phyloP scores from a whole-genome alignment of 2,329 filamentous ascomycete species.

The Sarocladium kiliense region DNA sequence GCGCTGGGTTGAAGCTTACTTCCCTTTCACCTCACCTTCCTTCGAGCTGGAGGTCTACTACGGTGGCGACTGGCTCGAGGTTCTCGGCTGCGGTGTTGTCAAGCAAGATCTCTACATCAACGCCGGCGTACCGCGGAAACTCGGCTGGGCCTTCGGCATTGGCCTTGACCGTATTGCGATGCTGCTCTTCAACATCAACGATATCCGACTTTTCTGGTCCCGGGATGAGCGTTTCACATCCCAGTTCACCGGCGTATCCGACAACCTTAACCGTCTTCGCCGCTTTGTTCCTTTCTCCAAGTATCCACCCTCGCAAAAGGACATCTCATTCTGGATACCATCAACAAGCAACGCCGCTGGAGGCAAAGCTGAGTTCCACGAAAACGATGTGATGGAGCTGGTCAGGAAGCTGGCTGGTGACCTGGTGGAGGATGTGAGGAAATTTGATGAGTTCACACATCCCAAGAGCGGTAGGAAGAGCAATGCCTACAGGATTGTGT shows the following conservation, averaged over 20 bases:
- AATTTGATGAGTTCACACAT: slow-evolving; percentile 84
- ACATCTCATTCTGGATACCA: slow-evolving; percentile 87
- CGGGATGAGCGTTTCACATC: slow-evolving; percentile 75
- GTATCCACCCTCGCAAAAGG: slow-evolving; percentile 82
- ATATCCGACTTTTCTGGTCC: slow-evolving; percentile 97
- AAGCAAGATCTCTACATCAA: slow-evolving; percentile 76
- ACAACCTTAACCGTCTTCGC: slow-evolving; percentile 40
- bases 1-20: slow-evolving; percentile 95
- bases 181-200: slow-evolving; percentile 92
- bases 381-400: slow-evolving; percentile 97
- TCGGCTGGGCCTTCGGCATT: slow-evolving; percentile 95
- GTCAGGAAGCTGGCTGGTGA: slow-evolving; percentile 79
- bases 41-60: slow-evolving; percentile 97
- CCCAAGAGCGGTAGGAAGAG: slow-evolving; percentile 79
- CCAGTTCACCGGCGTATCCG: slow-evolving; percentile 68
- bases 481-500: slow-evolving; percentile 89
- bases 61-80: slow-evolving; percentile 91
- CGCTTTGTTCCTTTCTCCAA: slow-evolving; percentile 87
- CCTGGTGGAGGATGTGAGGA: slow-evolving; percentile 77
- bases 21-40: slow-evolving; percentile 91
- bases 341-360: slow-evolving; percentile 34
- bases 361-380: slow-evolving; percentile 62
- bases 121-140: slow-evolving; percentile 66
- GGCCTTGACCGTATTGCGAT: slow-evolving; percentile 95
- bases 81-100: slow-evolving; percentile 88